Evolutionary conservation across 2,329 filamentous ascomycete species (phyloP).

Genomic region (Xylaria sp.): DNA sequence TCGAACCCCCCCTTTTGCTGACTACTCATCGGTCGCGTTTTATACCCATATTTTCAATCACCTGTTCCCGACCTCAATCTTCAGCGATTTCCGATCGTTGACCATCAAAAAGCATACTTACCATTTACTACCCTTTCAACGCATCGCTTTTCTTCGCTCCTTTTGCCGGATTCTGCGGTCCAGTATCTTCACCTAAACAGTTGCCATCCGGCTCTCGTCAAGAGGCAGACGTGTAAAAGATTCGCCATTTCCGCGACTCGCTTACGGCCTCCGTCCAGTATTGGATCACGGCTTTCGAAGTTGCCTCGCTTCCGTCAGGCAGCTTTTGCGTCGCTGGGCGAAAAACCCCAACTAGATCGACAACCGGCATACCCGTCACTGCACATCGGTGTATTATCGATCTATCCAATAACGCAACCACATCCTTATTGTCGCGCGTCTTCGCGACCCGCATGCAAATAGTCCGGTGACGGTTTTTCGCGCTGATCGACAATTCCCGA

Average conservation of each 20-base stretch:
- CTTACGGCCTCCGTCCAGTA: background rate
- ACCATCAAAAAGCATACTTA: constrained; percentile 18
- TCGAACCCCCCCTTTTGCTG: constrained; percentile 19
- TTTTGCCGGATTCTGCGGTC: constrained; percentile 21
- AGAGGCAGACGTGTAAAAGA: constrained; percentile 9
- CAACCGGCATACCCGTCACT: background rate
- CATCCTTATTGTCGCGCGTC: background rate
- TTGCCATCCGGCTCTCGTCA: constrained; percentile 10
- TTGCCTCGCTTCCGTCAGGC: constrained; percentile 6
- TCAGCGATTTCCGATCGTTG: constrained; percentile 17
- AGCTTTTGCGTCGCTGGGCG: constrained; percentile 8
- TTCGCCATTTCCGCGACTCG: constrained; percentile 9
- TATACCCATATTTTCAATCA: constrained; percentile 8
- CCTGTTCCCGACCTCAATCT: constrained; percentile 17
- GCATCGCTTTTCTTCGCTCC: constrained; percentile 21
- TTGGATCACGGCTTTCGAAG: constrained; percentile 1
- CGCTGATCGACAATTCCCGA: constrained; percentile 30
- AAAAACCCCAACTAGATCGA: constrained; percentile 5
- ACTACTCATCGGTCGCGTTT: constrained; percentile 16
- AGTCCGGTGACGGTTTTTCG: constrained; percentile 4
- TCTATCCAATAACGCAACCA: constrained; percentile 1
- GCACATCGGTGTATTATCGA: background rate
- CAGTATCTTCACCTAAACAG: constrained; percentile 17
- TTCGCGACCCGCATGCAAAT: constrained; percentile 32
- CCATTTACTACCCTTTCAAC: constrained; percentile 25